These are phyloP conservation scores for Leishmania arabica DNA, from an alignment of 208 protist genomes.

Conservation along the genomic window DNA sequence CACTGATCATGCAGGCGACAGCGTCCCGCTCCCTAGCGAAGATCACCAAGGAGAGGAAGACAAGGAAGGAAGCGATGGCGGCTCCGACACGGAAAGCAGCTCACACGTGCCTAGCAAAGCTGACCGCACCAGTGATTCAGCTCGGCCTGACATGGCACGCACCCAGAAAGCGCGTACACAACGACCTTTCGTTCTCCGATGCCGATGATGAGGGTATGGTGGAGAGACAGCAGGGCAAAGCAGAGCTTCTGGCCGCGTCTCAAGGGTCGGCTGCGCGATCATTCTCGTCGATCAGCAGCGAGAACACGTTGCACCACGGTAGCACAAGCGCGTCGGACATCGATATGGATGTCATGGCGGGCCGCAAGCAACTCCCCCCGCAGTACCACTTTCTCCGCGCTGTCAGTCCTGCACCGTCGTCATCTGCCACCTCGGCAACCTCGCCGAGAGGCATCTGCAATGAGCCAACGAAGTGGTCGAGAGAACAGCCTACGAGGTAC, in stretches of 20 bases:
- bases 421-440: background rate
- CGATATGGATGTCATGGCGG: constrained; percentile 25
- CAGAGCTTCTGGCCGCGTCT: too few relatives aligned
- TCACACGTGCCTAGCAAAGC: constrained; percentile 13
- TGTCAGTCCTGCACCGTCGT: background rate
- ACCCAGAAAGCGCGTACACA: background rate
- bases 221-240: background rate
- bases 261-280: background rate
- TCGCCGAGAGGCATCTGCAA: background rate
- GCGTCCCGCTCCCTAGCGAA: background rate
- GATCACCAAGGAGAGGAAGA: background rate
- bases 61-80: background rate
- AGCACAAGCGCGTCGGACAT: constrained; percentile 38
- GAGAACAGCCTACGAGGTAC: background rate
- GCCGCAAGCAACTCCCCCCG: constrained; percentile 20
- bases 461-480: background rate
- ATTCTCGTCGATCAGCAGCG: constrained; percentile 2
- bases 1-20: constrained; percentile 15
- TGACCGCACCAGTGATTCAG: constrained; percentile 14
- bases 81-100: background rate
- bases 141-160: constrained; percentile 18
- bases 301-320: constrained; percentile 11
- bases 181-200: background rate
- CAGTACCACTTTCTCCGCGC: constrained; percentile 3
- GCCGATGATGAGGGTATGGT: background rate